These are phyloP conservation scores for Hortaea werneckii DNA, from an alignment of 2,329 filamentous ascomycete species.

Conservation along the genomic window DNA sequence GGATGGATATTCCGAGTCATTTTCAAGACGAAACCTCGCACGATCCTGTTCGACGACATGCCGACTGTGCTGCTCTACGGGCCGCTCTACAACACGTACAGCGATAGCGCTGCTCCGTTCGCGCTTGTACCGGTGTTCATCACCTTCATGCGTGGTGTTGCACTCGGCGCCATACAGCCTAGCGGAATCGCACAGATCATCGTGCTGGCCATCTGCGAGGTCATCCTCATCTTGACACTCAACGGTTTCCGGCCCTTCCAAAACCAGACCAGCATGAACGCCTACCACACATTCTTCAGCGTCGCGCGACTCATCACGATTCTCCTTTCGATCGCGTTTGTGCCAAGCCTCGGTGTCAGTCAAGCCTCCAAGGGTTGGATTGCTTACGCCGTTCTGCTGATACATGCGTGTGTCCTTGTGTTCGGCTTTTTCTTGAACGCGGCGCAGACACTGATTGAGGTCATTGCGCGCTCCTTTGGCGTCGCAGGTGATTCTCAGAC, in stretches of 20 bases:
- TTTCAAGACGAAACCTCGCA: conserved; percentile 67
- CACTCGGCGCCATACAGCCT: conserved; percentile 84
- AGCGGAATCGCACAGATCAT: conserved; percentile 91
- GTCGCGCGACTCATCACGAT: conserved; percentile 61
- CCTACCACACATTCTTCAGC: conserved; percentile 82
- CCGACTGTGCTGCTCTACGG: conserved; percentile 83
- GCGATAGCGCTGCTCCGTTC: conserved; percentile 83
- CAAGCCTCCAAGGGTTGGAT: conserved; percentile 86
- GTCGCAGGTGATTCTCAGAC: conserved; percentile 54
- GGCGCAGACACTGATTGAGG: conserved; percentile 80
- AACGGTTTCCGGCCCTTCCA: conserved; percentile 87
- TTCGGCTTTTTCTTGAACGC: conserved; percentile 93
- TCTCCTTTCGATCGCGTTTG: conserved; percentile 53
- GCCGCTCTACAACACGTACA: conserved; percentile 94
- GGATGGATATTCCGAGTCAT: conserved; percentile 75
- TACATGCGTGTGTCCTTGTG: conserved; percentile 75
- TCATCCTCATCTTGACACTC: conserved; percentile 76
- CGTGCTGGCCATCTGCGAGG: conserved; percentile 84
- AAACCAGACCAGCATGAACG: conserved; percentile 90
- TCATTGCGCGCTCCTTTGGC: conserved; percentile 69
- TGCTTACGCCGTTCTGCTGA: conserved; percentile 77
- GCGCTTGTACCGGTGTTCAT: conserved; percentile 78
- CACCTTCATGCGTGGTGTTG: conserved; percentile 76
- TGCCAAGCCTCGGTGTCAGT: conserved; percentile 67
- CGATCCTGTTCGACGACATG: conserved; percentile 85